These are phyloP conservation scores for Pythium utonaiense DNA, from an alignment of 352 stramenopile genomes.

Conservation along the genomic window DNA sequence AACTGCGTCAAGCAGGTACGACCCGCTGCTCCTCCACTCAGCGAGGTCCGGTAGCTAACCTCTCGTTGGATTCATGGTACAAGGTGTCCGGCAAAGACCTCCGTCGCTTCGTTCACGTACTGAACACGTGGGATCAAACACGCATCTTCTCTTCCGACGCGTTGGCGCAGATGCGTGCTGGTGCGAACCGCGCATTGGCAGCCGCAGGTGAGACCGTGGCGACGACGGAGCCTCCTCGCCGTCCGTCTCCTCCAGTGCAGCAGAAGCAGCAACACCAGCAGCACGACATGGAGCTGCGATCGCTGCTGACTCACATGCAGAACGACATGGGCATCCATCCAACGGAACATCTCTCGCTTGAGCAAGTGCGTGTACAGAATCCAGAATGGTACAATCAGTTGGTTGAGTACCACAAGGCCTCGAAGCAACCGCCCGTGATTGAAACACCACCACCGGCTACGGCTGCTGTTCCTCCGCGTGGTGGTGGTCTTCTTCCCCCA, in stretches of 20 bases:
- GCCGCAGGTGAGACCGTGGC: conserved; percentile 38
- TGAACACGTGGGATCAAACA: conserved; percentile 81
- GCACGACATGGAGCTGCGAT: conserved; percentile 77
- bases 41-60: no score
- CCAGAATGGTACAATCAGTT: conserved; percentile 82
- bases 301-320: conserved; percentile 75
- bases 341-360: conserved; percentile 80
- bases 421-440: conserved; percentile 10
- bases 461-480: conserved; percentile 9
- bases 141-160: conserved; percentile 51
- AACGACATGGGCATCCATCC: conserved; percentile 87
- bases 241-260: neutral
- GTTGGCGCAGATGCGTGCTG: conserved; percentile 62
- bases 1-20: conserved; percentile 80
- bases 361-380: conserved; percentile 85
- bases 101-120: conserved; percentile 78
- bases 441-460: conserved; percentile 14
- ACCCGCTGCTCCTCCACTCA: neutral
- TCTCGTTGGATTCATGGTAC: no score
- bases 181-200: conserved; percentile 53
- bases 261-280: conserved; percentile 32
- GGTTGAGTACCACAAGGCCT: conserved; percentile 56
- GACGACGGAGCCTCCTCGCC: conserved; percentile 10
- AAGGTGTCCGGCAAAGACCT: conserved; percentile 79
- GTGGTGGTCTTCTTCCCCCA: conserved; percentile 14